Conservation (phyloP, 2,329 filamentous ascomycete genomes). For the Fusarium chuoi region DNA sequence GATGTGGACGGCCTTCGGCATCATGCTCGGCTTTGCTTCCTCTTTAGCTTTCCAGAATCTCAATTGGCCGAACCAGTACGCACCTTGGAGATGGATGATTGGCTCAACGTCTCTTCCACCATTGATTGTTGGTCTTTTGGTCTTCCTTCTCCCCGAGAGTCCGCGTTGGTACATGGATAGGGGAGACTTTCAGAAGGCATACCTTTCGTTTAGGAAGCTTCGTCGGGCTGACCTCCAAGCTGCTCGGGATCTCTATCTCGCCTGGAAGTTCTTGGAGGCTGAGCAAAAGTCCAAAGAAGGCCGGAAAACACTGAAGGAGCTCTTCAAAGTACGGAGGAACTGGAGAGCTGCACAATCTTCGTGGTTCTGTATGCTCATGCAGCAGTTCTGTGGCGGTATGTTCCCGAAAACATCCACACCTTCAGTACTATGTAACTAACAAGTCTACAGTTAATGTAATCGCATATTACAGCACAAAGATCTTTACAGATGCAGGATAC, state of each 20-base stretch:
- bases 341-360: conserved; percentile 47
- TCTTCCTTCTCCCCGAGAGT: not conserved
- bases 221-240: conserved; percentile 60
- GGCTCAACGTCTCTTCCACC: conserved; percentile 55
- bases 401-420: conserved; percentile 44
- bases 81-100: conserved; percentile 2
- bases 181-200: conserved; percentile 54
- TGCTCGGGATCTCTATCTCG: conserved; percentile 61
- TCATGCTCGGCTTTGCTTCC: conserved; percentile 71
- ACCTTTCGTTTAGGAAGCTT: conserved; percentile 56
- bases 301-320: conserved; percentile 40
- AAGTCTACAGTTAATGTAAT: conserved; percentile 47
- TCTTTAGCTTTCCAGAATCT: conserved; percentile 56
- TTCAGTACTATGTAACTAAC: conserved; percentile 52
- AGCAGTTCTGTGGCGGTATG: conserved; percentile 46
- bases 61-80: conserved; percentile 58
- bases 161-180: not conserved
- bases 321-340: conserved; percentile 46
- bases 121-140: not conserved
- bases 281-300: conserved; percentile 43
- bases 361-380: conserved; percentile 51
- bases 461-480: conserved; percentile 61
- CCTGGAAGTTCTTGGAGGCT: conserved; percentile 51
- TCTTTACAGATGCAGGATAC: conserved; percentile 59
- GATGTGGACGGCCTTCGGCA: conserved; percentile 66